Evolutionary conservation across 164 flowering plant species (phyloP), one percentile per base, ranked within the genome.

Genomic region (Nymphaea colorata): DNA sequence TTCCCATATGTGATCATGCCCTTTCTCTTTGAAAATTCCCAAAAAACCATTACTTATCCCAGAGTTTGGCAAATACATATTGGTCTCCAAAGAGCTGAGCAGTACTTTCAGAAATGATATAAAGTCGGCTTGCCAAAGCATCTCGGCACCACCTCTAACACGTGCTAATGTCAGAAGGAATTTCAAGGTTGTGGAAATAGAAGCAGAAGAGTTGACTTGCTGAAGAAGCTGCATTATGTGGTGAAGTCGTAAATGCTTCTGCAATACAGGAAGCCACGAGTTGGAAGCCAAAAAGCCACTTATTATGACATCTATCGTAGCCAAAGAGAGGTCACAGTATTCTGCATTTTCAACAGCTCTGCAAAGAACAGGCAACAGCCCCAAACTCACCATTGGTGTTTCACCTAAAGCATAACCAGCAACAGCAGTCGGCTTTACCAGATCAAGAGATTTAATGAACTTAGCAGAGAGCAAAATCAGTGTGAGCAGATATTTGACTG

Each of bases 221-320:
- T 82, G 87, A 69, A 94, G 89, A 75, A 79, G 84, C 63, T 66
- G 79, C 71, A 90, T 69, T 65, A 90, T 61, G 69, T 72, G 71
- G 70, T 77, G 91, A 69, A 89, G 59, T 4, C 64, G 83, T 25
- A 94, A 84, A 79, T 87, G 86, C 70, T 81, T 80, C 72, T 81
- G 87, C 61, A 94, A 71, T 68, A 94, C 69, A 14, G 97, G 97
- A 69, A 90, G 79, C 99, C 99, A 91, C 12, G 93, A 81, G 42
- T 67, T 71, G 15, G 89, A 80, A 53, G 84, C 77, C 77, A 80
- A 74, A 65, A 84, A 84, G 55, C 75, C 70, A 77, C 75, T 83
- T 45, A 86, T 76, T 74, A 87, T 78, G 6, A 82, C 62, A 73
- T 91, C 93, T 64, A 83, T 75, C 51, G 79, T 66, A 65, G 90